A percentile compares a stretch with the other conserved stretches of the same genome.
Conservation (phyloP, 2,329 filamentous ascomycete species). For the Fusarium keratoplasticum region DNA sequence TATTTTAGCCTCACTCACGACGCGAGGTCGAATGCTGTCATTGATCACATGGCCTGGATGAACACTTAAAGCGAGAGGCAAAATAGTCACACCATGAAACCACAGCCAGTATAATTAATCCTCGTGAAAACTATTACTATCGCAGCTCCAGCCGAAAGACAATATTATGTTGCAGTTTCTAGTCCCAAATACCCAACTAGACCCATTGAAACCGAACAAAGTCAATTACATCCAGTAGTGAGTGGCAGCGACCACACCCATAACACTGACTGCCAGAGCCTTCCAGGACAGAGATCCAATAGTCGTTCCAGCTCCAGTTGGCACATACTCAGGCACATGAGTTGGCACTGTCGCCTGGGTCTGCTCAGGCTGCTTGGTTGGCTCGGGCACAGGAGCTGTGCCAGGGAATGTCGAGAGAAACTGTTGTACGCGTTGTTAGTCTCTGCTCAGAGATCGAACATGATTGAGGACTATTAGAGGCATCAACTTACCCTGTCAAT, state of each 20-base stretch:
- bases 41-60: background rate
- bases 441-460: background rate
- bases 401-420: background rate
- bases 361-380: background rate
- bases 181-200: background rate
- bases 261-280: background rate
- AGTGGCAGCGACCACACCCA: background rate
- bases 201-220: background rate
- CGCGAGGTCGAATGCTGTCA: background rate
- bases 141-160: background rate
- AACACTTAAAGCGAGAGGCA: background rate
- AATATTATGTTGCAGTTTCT: background rate
- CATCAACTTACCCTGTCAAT: background rate
- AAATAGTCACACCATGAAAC: background rate
- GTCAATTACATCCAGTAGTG: background rate
- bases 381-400: background rate
- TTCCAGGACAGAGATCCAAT: background rate
- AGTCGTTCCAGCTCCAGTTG: background rate
- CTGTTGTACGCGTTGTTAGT: background rate
- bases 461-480: no score
- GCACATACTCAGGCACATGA: background rate
- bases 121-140: background rate
- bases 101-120: background rate
- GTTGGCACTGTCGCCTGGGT: background rate
- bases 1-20: conserved; percentile 5